Base-by-base conservation (phyloP, 495 filamentous ascomycete species). In the Neurospora sp. region DNA sequence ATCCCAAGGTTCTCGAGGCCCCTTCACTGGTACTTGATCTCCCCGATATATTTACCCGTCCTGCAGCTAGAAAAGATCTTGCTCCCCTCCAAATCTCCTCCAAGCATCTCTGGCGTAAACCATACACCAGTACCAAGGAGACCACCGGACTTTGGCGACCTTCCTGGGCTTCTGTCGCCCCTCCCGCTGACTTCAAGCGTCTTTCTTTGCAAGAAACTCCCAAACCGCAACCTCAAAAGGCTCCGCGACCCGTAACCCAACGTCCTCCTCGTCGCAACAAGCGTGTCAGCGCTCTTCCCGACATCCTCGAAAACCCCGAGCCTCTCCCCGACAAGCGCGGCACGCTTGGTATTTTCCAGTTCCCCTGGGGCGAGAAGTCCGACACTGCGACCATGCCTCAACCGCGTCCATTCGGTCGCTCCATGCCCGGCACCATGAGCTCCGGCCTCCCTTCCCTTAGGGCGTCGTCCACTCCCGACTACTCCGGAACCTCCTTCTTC, bases 321-420 rank as follows among this genome's bases (percentile, higher is more conserved):
- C 86, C 86, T 65, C 77, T 88, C 12, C 86, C 86, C 16, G 77
- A 86, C 68, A 85, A 85, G 73, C 78, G 82, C 14, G 86, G 83
- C 40, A 87, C 83, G 6, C 79, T 89, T 9, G 87, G 86, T 5
- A 84, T 89, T 70, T 89, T 88, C 77, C 85, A 88, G 74, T 87
- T 87, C 72, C 84, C 87, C 0, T 89, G 85, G 85, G 87, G 87
- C 27, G 86, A 88, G 73, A 84, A 77, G 75, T 88, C 87, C 37
- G 86, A 89, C 72, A 81, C 83, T 41, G 83, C 84, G 3, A 79
- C 77, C 18, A 74, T 85, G n/a, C 82, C 82, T 44, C 75, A 78
- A 61, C 79, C 74, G 18, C 72, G 53, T 37, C 53, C 53, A 3
- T 65, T 65, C 14, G 53, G 53, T 18, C 53, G 53, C 27, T 65